These are phyloP conservation scores for Anthostomella pinea DNA, from an alignment of 2,329 filamentous ascomycete species.

Conservation along the genomic window DNA sequence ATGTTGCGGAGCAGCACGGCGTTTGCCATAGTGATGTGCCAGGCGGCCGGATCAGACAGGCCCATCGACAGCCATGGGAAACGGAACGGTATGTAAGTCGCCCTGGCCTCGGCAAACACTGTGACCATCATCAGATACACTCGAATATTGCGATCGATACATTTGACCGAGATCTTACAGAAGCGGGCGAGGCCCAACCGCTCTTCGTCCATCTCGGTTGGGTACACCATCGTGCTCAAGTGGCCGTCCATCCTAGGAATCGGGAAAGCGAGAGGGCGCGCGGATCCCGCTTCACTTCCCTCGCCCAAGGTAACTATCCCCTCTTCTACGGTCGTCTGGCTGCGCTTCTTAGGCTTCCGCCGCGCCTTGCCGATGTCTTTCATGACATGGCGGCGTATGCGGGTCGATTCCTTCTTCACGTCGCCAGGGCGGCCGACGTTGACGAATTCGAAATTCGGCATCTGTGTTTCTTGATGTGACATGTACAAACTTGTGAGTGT, in stretches of 20 bases:
- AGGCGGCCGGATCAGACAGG: slow-evolving; percentile 24
- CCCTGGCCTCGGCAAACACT: slow-evolving; percentile 24
- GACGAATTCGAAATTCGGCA: slow-evolving; percentile 29
- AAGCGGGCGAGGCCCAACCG: slow-evolving; percentile 19
- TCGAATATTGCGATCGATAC: neutral
- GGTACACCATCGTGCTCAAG: slow-evolving; percentile 19
- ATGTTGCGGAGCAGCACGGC: slow-evolving; percentile 17
- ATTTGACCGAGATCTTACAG: slow-evolving; percentile 14
- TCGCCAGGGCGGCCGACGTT: slow-evolving; percentile 24
- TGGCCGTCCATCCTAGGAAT: slow-evolving; percentile 14
- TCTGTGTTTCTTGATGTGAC: no score
- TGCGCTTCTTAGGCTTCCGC: slow-evolving; percentile 20
- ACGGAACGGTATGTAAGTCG: slow-evolving; percentile 22
- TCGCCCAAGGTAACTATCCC: neutral
- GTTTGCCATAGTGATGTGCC: slow-evolving; percentile 29
- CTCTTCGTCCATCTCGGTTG: slow-evolving; percentile 25
- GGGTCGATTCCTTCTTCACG: slow-evolving; percentile 27
- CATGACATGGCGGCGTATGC: slow-evolving; percentile 31
- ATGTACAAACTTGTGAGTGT: neutral
- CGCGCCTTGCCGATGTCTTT: slow-evolving; percentile 30
- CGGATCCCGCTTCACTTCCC: no score
- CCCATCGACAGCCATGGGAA: slow-evolving; percentile 26
- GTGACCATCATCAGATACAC: neutral
- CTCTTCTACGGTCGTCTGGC: slow-evolving; percentile 12
- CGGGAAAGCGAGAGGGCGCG: slow-evolving; percentile 2